Conservation (phyloP, 176 grass and related monocot genomes). For the sorghum (Sorghum bicolor) region Sorghum_bicolor_NCBIv3 NC_012871.2:66817501-66818000, state of each 20-base stretch:
- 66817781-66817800: conserved; percentile 22
- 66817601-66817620: not conserved
- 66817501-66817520: conserved; percentile 54
- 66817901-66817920: not conserved
- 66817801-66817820: conserved; percentile 30
- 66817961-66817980: not conserved
- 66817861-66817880: conserved; percentile 15
- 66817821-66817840: conserved; percentile 36
- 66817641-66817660: not conserved
- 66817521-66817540: conserved; percentile 41
- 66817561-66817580: conserved; percentile 28
- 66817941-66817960: not conserved
- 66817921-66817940: not conserved
- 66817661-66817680: not conserved
- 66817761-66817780: conserved; percentile 23
- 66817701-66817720: conserved; percentile 29
- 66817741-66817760: conserved; percentile 20
- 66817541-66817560: conserved; percentile 38
- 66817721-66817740: conserved; percentile 29
- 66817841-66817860: conserved; percentile 39
- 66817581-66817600: conserved; percentile 17
- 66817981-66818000: not conserved
- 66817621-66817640: too few species aligned
- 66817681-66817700: conserved; percentile 10
- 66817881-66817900: not conserved